phyloP scores from a whole-genome alignment of 2,329 filamentous ascomycete species.

The Penicillium freii region DNA sequence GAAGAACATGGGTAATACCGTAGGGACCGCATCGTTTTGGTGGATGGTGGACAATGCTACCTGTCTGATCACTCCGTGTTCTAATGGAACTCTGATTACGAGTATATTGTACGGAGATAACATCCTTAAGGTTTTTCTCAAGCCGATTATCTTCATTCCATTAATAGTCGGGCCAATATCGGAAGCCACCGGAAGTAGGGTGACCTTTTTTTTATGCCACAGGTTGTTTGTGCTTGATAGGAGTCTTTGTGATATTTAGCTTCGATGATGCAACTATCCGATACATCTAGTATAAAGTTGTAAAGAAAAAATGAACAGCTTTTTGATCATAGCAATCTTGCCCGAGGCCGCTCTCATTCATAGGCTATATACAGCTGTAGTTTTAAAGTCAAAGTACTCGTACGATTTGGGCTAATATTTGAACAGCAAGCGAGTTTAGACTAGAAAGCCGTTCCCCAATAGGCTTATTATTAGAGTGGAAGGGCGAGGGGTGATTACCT shows the following conservation, averaged over 20 bases:
- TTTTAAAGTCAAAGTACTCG: too few relatives aligned
- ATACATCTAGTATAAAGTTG: not conserved
- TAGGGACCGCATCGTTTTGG: not conserved
- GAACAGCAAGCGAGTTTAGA: too few relatives aligned
- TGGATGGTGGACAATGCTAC: not conserved
- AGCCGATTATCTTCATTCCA: not conserved
- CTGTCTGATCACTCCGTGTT: not conserved
- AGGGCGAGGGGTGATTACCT: too few relatives aligned
- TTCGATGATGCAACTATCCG: not conserved
- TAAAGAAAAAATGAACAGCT: not conserved
- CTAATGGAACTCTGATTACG: not conserved
- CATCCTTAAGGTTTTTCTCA: too few relatives aligned
- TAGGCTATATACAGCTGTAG: too few relatives aligned
- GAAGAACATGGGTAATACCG: not conserved
- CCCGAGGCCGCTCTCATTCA: not conserved
- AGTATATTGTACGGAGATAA: not conserved
- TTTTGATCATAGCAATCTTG: too few relatives aligned
- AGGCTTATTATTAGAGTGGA: too few relatives aligned
- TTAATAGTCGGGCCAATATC: not conserved
- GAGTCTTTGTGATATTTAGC: not conserved
- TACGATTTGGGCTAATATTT: too few relatives aligned
- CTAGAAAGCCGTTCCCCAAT: too few relatives aligned
- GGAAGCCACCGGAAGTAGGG: too few relatives aligned
- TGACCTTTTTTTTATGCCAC: too few relatives aligned
- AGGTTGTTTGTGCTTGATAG: too few relatives aligned